These are phyloP conservation scores for Fusarium buxicola DNA, from an alignment of 2,329 filamentous ascomycete species.

Conservation along the genomic window DNA sequence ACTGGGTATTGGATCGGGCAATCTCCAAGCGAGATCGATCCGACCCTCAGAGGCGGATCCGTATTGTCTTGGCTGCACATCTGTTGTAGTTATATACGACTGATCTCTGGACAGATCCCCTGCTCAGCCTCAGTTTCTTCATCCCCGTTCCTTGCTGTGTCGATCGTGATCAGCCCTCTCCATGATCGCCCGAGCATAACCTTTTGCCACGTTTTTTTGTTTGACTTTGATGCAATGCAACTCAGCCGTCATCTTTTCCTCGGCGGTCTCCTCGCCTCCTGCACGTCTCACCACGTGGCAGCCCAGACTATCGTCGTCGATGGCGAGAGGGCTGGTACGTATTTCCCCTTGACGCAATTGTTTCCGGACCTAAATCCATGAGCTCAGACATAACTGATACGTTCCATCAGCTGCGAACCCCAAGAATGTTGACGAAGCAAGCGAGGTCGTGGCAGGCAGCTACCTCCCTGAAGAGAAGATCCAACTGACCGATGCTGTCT, in stretches of 20 bases:
- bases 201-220: neutral
- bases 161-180: neutral
- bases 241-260: conserved; percentile 17
- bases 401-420: conserved; percentile 17
- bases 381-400: neutral
- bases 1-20: no score
- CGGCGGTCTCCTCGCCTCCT: conserved; percentile 15
- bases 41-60: neutral
- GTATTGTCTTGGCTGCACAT: no score
- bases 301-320: conserved; percentile 30
- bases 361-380: no score
- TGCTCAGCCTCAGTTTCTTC: neutral
- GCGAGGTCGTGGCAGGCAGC: conserved; percentile 26
- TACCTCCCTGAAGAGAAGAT: conserved; percentile 32
- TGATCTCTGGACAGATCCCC: neutral
- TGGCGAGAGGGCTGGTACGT: conserved; percentile 25
- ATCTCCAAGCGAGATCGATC: neutral
- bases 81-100: neutral
- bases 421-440: conserved; percentile 10
- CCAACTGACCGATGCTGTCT: conserved; percentile 27
- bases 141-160: neutral
- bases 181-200: neutral
- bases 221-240: conserved; percentile 16
- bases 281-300: conserved; percentile 10
- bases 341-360: no score